Evolutionary conservation across 2,329 filamentous ascomycete genomes (phyloP), one percentile per base, ranked within the genome.

Genomic region (Verticillium zaregamsianum): DNA sequence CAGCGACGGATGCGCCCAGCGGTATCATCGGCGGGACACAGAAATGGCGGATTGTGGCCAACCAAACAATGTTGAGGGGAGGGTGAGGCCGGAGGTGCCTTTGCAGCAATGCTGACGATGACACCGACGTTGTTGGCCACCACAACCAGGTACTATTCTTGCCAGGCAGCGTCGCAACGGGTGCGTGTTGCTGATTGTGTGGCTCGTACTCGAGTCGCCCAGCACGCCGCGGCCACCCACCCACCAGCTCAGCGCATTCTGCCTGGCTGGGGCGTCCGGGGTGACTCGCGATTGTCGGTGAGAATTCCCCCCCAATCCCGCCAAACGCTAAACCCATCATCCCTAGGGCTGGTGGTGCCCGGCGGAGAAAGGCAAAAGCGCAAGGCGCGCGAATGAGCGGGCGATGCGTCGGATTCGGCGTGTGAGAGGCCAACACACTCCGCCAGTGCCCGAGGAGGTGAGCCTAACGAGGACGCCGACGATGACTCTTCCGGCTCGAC

Each of bases 101-200:
- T 14, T 17, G 6, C 28, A 55, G 55, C 32, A 57, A 57, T 57
- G 55, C 55, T 57, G 55, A 37, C 55, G 55, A 57, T 57, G 55
- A 35, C 32, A 57, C 55, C 15, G 55, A 15, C 8, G 45, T n/a
- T 23, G 20, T 49, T 49, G 45, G 45, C 45, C 45, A 49, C 20
- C 9, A 49, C 33, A 12, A 11, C 33, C 33, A 2, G 7, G 33
- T 14, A 7, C 33, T 14, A 49, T 23, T 25, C n/a, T 11, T 25
- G 45, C 45, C 45, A 49, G 45, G 45, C 45, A 49, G 23, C 45
- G 20, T 40, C 33, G 20, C 37, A 45, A 58, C 39, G 57, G 37
- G 57, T 58, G 57, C 57, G 37, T 58, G 57, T 49, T 49, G 45
- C 45, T 49, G 45, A 49, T 49, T 49, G 45, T 49, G 45, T 49